Percentiles rank a stretch among this genome's conserved stretches.
These are phyloP conservation scores for Sonneratia caseolaris DNA, from an alignment of 345 rosid genomes.

Conservation along the genomic window DNA sequence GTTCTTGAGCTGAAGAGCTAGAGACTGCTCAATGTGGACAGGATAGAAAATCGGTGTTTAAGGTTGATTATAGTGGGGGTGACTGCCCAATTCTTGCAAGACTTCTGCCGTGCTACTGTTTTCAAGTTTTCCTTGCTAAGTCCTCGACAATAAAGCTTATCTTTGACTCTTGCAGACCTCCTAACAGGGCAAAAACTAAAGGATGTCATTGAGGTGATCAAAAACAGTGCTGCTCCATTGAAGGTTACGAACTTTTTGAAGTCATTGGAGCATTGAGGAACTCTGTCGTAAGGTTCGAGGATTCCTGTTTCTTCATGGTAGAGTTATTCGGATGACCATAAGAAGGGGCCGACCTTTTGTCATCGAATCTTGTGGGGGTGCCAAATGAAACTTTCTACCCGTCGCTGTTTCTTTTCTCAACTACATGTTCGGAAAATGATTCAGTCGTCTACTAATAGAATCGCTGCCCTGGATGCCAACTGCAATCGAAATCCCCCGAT, in stretches of 20 bases:
- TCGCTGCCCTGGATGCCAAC: too few species aligned
- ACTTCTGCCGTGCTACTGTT: not conserved
- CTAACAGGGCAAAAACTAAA: not conserved
- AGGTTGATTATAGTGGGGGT: not conserved
- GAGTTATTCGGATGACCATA: not conserved
- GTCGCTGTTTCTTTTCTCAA: too few species aligned
- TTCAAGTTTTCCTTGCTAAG: too few species aligned
- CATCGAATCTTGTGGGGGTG: too few species aligned
- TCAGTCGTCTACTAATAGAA: too few species aligned
- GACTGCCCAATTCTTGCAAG: not conserved
- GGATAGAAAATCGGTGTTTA: not conserved
- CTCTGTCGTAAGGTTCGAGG: not conserved
- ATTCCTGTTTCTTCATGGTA: not conserved
- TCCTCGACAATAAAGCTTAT: not conserved
- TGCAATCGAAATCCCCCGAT: too few species aligned
- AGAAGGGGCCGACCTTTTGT: not conserved
- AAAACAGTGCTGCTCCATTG: not conserved
- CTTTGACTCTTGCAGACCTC: not conserved
- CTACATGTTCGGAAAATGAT: too few species aligned
- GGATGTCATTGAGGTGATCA: not conserved
- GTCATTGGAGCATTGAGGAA: not conserved
- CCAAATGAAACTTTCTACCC: too few species aligned
- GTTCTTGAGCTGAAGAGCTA: not conserved
- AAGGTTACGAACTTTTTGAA: not conserved
- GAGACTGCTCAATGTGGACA: not conserved